Percentiles rank a stretch among this genome's conserved stretches.
Evolutionary conservation across 148 eudicot species (phyloP).

Genomic region (Rhododendron vialii): DNA sequence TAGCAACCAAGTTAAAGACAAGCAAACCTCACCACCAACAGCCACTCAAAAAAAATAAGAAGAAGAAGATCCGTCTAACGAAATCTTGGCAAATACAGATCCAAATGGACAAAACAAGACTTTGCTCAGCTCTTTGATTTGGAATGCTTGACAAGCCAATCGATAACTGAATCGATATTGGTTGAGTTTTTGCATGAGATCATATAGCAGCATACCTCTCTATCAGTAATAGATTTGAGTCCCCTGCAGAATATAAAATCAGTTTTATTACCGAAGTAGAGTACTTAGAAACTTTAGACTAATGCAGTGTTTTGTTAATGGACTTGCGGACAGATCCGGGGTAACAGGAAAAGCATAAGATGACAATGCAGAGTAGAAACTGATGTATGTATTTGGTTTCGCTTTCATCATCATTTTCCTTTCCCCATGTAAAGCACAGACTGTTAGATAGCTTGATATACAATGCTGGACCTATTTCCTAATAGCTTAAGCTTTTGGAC

Average conservation of each 20-base stretch:
- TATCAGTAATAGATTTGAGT: constrained; percentile 73
- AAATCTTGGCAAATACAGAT: constrained; percentile 14
- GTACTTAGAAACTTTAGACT: not conserved
- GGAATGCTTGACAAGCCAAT: constrained; percentile 98
- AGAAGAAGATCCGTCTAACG: not conserved
- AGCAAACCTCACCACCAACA: constrained; percentile 12
- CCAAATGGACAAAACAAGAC: constrained; percentile 20
- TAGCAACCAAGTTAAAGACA: constrained; percentile 11
- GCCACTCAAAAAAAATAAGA: not conserved
- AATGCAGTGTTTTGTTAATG: not conserved
- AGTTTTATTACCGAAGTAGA: not conserved
- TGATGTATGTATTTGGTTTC: not conserved
- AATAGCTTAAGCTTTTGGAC: not conserved
- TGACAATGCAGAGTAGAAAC: not conserved
- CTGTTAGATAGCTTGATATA: not conserved
- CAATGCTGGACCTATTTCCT: not conserved
- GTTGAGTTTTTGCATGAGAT: constrained; percentile 99
- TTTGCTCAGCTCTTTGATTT: constrained; percentile 69
- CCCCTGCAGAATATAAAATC: constrained; percentile 49
- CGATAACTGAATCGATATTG: constrained; percentile 86
- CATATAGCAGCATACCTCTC: constrained; percentile 99
- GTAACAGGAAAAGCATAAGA: not conserved
- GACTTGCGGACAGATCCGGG: not conserved
- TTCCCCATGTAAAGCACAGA: not conserved
- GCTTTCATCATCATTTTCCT: not conserved